Percentiles rank a stretch among this genome's conserved stretches.
Conservation (phyloP, 2,329 filamentous ascomycete species). For the Verticillium alfalfae region DNA sequence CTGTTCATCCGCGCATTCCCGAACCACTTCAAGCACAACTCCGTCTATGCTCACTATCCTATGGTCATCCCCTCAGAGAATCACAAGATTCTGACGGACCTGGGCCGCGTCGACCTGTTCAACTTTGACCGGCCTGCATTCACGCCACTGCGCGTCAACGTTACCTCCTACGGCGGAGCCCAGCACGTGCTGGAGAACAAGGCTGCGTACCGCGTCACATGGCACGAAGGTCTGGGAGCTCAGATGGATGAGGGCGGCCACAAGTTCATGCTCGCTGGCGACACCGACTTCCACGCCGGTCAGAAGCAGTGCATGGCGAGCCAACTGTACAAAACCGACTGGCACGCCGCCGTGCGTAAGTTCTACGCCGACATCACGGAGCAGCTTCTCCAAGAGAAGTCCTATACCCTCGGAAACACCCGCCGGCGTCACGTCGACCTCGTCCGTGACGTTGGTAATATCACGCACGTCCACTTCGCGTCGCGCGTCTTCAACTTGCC, state of each 20-base stretch:
- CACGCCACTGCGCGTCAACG: conserved; percentile 43
- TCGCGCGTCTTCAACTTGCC: conserved; percentile 60
- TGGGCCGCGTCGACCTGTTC: conserved; percentile 64
- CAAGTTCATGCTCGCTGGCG: conserved; percentile 52
- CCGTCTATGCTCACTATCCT: conserved; percentile 78
- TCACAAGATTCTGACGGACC: conserved; percentile 59
- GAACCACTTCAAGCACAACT: conserved; percentile 70
- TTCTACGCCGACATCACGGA: conserved; percentile 63
- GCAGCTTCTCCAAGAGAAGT: conserved; percentile 58
- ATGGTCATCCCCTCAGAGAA: conserved; percentile 68
- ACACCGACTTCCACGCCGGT: conserved; percentile 38
- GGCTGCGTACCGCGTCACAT: conserved; percentile 58
- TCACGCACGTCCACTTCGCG: conserved; percentile 60
- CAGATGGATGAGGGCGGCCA: conserved; percentile 52
- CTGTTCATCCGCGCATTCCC: conserved; percentile 76
- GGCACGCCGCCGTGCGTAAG: conserved; percentile 55
- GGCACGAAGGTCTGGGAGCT: conserved; percentile 57
- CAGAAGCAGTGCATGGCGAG: conserved; percentile 50
- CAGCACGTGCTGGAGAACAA: conserved; percentile 57
- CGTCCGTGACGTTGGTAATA: conserved; percentile 63
- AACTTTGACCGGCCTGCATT: conserved; percentile 58
- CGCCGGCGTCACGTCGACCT: conserved; percentile 65
- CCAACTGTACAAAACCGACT: conserved; percentile 56
- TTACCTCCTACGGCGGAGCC: conserved; percentile 57
- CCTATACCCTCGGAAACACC: conserved; percentile 50